Evolutionary conservation across 305 asterid genomes (phyloP).

Genomic region (Fraxinus greggii): DNA sequence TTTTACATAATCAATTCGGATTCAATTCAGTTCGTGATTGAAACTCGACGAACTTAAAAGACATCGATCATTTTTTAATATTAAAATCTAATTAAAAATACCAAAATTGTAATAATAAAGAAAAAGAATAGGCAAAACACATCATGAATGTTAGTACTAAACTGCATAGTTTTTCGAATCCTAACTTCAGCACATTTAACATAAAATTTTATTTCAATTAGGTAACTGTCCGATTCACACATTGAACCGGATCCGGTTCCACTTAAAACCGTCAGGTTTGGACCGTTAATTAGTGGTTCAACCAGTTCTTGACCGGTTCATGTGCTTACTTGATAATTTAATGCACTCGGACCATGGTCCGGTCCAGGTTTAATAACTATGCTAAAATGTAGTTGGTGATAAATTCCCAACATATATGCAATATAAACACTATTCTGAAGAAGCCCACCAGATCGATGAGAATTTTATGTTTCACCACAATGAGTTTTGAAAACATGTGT

Average conservation of each 20-base stretch:
- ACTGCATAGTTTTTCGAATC: too few relatives aligned
- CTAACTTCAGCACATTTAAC: too few relatives aligned
- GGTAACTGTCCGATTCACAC: too few relatives aligned
- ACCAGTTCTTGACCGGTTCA: too few relatives aligned
- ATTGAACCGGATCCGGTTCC: too few relatives aligned
- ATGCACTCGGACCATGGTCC: too few relatives aligned
- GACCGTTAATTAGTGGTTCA: too few relatives aligned
- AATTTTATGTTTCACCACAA: not conserved
- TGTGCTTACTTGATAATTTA: too few relatives aligned
- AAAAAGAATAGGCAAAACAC: not conserved
- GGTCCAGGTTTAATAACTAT: too few relatives aligned
- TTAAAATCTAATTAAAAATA: not conserved
- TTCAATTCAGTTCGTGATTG: not conserved
- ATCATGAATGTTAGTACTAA: not conserved
- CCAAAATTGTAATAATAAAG: not conserved
- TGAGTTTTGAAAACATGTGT: too few relatives aligned
- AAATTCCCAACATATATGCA: not conserved
- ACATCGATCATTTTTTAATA: not conserved
- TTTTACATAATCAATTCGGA: not conserved
- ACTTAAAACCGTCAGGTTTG: too few relatives aligned
- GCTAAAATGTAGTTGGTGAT: not conserved
- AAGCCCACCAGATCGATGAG: not conserved
- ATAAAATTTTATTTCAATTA: too few relatives aligned
- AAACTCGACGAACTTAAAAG: not conserved
- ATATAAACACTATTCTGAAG: not conserved